Base-by-base conservation (phyloP, 345 rosid genomes). In the Dipteronia sinensis region DNA sequence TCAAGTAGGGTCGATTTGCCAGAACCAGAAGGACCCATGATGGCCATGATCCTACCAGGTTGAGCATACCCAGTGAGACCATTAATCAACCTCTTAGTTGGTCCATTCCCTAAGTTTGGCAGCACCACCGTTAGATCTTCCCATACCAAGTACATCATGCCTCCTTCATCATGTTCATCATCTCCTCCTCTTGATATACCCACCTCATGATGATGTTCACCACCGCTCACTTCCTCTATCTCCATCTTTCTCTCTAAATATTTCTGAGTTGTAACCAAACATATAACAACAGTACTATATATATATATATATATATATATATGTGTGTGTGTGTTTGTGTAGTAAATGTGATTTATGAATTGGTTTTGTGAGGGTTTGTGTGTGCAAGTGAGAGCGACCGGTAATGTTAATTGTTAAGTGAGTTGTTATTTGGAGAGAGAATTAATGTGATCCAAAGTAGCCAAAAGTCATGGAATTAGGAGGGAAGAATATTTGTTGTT, bases 11-110 rank as follows among this genome's bases (percentile, higher is more conserved):
- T 91, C 44, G 98, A 93, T 85, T 95, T 93, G 38, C 98, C 98
- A 40, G 95, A 91, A 3, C 98, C 98, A 34, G 98, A 94, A 34
- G 97, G 97, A 79, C 98, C 98, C 97, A 93, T 95, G 58, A 95
- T 81, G 12, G 98, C 98, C 90, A 88, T 76, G 85, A 95, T 88
- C 84, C 93, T 76, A 3, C 89, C 90, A 22, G 95, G 97, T 69
- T 87, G 88, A 77, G 97, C 97, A 84, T 44, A 88, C 27, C 98
- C 98, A 20, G 75, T 85, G 1, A 95, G 88, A 67, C 92, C 93
- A 61, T 83, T 90, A 29, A 95, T 85, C 83, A 95, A 68, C 79
- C 95, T 87, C 80, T 83, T 89, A 0, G 94, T 87, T 0, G 89
- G 91, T 49, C 85, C 87, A 29, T 84, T 78, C 0, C 93, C 94